Percentiles rank a stretch among this genome's conserved stretches.
Evolutionary conservation across 192 early-diverging fungal species (phyloP).

Genomic region (Coemansia sp.): DNA sequence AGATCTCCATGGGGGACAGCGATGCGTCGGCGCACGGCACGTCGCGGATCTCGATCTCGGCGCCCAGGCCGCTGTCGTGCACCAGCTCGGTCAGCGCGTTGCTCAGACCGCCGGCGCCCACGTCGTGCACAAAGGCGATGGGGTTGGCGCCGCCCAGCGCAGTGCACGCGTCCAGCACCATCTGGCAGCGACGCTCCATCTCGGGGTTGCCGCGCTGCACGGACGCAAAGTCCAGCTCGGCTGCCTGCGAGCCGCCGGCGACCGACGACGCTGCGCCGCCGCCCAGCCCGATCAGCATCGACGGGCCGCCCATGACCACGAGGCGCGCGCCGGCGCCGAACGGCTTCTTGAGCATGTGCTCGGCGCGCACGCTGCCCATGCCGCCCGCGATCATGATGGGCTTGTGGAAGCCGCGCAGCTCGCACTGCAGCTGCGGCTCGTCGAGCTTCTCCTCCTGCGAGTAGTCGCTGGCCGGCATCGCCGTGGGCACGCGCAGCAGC

Average conservation of each 20-base stretch:
- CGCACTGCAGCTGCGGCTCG: slow-evolving; percentile 52
- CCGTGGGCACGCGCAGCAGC: slow-evolving; percentile 50
- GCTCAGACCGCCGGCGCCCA: slow-evolving; percentile 97
- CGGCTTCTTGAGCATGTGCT: slow-evolving; percentile 83
- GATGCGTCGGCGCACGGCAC: slow-evolving; percentile 86
- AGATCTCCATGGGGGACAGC: slow-evolving; percentile 99
- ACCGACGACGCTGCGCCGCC: slow-evolving; percentile 98
- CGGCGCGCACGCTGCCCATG: slow-evolving; percentile 85
- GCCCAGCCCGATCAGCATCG: slow-evolving; percentile 98
- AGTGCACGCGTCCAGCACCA: slow-evolving; percentile 94
- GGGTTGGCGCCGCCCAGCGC: slow-evolving; percentile 74
- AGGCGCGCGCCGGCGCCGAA: slow-evolving; percentile 78
- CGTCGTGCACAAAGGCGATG: slow-evolving; percentile 95
- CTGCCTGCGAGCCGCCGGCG: slow-evolving; percentile 80
- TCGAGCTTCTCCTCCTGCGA: too few species aligned
- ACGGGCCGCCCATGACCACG: slow-evolving; percentile 92
- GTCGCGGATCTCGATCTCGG: slow-evolving; percentile 83
- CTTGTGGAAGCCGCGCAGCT: slow-evolving; percentile 96
- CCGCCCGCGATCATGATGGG: slow-evolving; percentile 99
- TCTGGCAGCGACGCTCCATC: slow-evolving; percentile 97
- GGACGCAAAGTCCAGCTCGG: slow-evolving; percentile 92
- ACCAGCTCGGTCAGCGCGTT: slow-evolving; percentile 98
- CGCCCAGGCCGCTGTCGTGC: slow-evolving; percentile 90
- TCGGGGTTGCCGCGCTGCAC: slow-evolving; percentile 99
- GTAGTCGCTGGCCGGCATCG: slow-evolving; percentile 16